Conservation (phyloP, 371 early-diverging fungal species). For the Rhizopus stolonifer region DNA sequence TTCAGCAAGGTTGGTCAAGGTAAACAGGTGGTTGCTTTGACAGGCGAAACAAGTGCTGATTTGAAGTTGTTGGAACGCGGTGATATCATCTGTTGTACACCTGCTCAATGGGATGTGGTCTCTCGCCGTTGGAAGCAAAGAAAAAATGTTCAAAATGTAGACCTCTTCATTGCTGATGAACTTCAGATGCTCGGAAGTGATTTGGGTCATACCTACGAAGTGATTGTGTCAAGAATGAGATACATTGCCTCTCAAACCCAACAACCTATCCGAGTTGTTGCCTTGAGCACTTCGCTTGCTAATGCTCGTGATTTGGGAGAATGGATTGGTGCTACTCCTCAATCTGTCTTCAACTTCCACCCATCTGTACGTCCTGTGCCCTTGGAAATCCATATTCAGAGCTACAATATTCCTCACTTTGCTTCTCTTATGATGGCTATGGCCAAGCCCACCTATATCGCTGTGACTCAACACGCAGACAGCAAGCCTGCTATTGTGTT, state of each 20-base stretch:
- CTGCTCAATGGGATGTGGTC: conserved; percentile 97
- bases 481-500: conserved; percentile 81
- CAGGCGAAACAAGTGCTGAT: conserved; percentile 95
- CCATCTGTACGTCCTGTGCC: conserved; percentile 93
- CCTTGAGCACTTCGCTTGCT: conserved; percentile 84
- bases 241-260: conserved; percentile 87
- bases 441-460: conserved; percentile 85
- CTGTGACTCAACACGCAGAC: conserved; percentile 66
- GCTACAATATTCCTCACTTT: conserved; percentile 87
- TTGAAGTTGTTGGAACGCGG: conserved; percentile 83
- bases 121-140: conserved; percentile 95
- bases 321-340: conserved; percentile 88
- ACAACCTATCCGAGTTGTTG: conserved; percentile 85
- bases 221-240: conserved; percentile 90
- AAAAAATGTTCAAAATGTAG: conserved; percentile 85
- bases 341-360: conserved; percentile 89
- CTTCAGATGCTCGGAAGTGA: conserved; percentile 92
- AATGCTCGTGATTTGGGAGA: conserved; percentile 95
- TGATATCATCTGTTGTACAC: conserved; percentile 93
- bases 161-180: conserved; percentile 95
- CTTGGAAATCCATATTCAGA: conserved; percentile 92
- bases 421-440: conserved; percentile 94
- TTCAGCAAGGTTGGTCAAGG: conserved; percentile 68
- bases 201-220: conserved; percentile 87
- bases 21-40: conserved; percentile 84